phyloP scores from a whole-genome alignment of 169 alveolate species.

The Plasmodium ovale region DNA sequence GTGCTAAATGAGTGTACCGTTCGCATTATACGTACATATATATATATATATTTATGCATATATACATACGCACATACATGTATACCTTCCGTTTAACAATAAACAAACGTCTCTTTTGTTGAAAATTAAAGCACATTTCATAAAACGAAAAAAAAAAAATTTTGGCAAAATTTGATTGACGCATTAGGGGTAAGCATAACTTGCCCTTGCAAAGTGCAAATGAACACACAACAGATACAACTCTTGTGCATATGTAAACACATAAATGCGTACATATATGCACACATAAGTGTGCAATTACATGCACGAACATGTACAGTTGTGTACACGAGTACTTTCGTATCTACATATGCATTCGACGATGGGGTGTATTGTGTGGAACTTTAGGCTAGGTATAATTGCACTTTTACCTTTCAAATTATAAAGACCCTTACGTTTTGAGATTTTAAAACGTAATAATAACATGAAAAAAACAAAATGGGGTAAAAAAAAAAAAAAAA shows the following conservation, averaged over 20 bases:
- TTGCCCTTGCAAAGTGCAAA: too few relatives aligned
- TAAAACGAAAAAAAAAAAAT: too few relatives aligned
- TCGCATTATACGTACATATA: background rate
- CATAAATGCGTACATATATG: background rate
- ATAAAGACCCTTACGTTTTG: background rate
- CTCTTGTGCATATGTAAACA: background rate
- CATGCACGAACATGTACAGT: background rate
- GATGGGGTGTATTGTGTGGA: too few relatives aligned
- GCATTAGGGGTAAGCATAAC: too few relatives aligned
- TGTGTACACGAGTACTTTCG: background rate
- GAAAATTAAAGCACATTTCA: background rate
- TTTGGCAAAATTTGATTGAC: too few relatives aligned
- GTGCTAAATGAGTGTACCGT: too few relatives aligned
- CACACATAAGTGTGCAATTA: background rate
- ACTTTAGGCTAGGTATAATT: background rate
- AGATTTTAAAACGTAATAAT: background rate
- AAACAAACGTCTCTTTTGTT: background rate
- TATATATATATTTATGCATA: slow-evolving; percentile 16
- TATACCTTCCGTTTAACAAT: background rate
- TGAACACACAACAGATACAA: too few relatives aligned
- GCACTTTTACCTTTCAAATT: background rate
- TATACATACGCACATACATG: background rate
- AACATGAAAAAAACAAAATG: background rate
- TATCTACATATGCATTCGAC: too few relatives aligned
- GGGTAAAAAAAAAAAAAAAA: background rate